phyloP scores from a whole-genome alignment of 768 basidiomycete genomes.

The Leccinum aurantiacum region DNA sequence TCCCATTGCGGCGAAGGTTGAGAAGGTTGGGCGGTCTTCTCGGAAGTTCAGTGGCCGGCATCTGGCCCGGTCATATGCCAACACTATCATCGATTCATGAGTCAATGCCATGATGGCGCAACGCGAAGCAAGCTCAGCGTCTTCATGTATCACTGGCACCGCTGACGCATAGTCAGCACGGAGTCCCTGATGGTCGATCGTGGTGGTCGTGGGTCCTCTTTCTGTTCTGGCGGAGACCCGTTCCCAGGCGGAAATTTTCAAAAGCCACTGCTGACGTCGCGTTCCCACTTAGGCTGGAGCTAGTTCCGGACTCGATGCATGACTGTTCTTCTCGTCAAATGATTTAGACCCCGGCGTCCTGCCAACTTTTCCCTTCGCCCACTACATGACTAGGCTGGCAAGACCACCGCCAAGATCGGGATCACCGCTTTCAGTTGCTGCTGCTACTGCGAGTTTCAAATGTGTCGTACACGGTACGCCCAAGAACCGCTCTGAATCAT shows the following conservation, averaged over 20 bases:
- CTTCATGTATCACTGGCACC: background rate
- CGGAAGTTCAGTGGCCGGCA: constrained; percentile 5
- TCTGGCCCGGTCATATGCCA: constrained; percentile 5
- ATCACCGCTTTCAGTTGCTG: background rate
- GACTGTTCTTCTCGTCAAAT: background rate
- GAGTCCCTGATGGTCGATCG: constrained; percentile 11
- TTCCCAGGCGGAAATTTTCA: constrained; percentile 17
- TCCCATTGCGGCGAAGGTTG: constrained; percentile 4
- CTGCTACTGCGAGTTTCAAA: constrained; percentile 11
- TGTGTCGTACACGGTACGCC: background rate
- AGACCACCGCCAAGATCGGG: constrained; percentile 4
- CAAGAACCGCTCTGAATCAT: constrained; percentile 3
- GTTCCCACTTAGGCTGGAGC: constrained; percentile 1
- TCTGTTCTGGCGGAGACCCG: constrained; percentile 4
- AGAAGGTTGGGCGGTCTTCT: constrained; percentile 16
- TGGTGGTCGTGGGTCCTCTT: constrained; percentile 8
- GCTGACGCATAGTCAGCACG: constrained; percentile 6
- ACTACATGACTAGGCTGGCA: background rate
- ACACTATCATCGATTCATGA: constrained; percentile 11
- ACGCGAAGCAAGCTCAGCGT: constrained; percentile 3
- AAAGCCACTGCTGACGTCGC: background rate
- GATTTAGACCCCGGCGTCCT: background rate
- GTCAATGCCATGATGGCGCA: background rate
- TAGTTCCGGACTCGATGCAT: background rate
- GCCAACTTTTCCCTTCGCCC: background rate